Evolutionary conservation across 225 moss, liverwort and hornwort species (phyloP).

Genomic region (Rhytidiadelphus loreus): DNA sequence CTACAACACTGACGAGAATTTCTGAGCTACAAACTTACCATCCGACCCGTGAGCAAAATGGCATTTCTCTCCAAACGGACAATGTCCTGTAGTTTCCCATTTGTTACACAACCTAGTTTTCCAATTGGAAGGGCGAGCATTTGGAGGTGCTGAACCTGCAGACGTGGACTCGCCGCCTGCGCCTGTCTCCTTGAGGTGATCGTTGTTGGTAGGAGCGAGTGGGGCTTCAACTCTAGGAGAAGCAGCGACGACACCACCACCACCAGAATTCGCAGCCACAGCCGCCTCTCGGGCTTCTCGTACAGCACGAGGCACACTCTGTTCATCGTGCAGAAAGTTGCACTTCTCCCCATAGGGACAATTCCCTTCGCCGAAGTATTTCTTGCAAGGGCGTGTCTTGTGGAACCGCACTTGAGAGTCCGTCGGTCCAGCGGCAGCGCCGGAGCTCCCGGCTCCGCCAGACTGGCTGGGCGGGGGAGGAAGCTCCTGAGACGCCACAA

Average conservation of each 20-base stretch:
- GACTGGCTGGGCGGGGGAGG: constrained; percentile 25
- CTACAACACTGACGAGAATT: not conserved
- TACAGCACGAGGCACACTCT: constrained; percentile 40
- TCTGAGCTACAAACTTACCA: constrained; percentile 44
- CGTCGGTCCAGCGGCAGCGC: constrained; percentile 27
- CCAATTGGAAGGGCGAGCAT: constrained; percentile 84
- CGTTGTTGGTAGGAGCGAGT: not conserved
- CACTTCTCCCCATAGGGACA: constrained; percentile 95
- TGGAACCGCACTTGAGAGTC: constrained; percentile 85
- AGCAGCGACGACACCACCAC: not conserved
- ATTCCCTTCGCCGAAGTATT: constrained; percentile 77
- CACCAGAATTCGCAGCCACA: constrained; percentile 11
- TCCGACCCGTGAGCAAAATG: constrained; percentile 93
- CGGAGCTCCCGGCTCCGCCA: constrained; percentile 13
- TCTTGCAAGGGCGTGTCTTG: constrained; percentile 96
- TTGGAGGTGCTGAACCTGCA: constrained; percentile 34
- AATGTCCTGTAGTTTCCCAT: constrained; percentile 96
- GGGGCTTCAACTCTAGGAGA: constrained; percentile 17
- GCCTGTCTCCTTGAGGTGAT: constrained; percentile 9
- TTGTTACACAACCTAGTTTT: constrained; percentile 96
- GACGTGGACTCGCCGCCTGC: constrained; percentile 7
- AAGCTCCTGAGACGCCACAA: constrained; percentile 70
- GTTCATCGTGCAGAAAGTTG: constrained; percentile 91
- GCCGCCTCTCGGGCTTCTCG: constrained; percentile 37
- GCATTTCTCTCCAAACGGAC: constrained; percentile 89